These are phyloP conservation scores for Gossypioides kirkii DNA, from an alignment of 345 rosid species.

Conservation along the genomic window DNA sequence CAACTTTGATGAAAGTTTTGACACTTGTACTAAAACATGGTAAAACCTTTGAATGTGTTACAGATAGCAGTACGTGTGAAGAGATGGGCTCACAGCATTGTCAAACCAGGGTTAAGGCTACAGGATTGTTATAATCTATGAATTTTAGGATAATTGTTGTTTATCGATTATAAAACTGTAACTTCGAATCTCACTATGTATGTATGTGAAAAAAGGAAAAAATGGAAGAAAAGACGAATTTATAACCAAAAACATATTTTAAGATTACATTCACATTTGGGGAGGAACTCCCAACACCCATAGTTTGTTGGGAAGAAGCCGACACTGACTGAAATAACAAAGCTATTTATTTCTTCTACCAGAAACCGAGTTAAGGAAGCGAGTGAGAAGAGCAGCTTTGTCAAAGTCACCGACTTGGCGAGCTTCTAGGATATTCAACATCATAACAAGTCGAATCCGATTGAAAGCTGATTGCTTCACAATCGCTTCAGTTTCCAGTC, in stretches of 20 bases:
- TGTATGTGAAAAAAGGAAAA: background rate
- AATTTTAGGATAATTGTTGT: no score
- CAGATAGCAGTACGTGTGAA: no score
- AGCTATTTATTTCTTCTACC: background rate
- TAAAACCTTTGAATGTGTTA: no score
- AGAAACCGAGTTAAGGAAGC: background rate
- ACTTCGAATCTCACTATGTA: background rate
- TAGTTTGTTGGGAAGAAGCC: background rate
- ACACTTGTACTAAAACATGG: no score
- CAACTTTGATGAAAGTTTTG: no score
- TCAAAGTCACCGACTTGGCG: background rate
- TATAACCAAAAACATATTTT: background rate
- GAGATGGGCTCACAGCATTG: no score
- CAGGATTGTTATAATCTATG: no score
- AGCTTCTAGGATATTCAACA: background rate
- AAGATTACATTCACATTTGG: background rate
- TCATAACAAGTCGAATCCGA: background rate
- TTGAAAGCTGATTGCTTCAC: background rate
- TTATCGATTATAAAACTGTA: background rate
- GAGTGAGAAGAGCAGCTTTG: background rate
- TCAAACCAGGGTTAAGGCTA: no score
- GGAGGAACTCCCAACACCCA: no score
- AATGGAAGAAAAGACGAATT: no score
- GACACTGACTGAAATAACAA: background rate
- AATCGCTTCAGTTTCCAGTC: background rate